phyloP scores from a whole-genome alignment of 805 yeast species.

The Pichia nanzhaoensis region DNA sequence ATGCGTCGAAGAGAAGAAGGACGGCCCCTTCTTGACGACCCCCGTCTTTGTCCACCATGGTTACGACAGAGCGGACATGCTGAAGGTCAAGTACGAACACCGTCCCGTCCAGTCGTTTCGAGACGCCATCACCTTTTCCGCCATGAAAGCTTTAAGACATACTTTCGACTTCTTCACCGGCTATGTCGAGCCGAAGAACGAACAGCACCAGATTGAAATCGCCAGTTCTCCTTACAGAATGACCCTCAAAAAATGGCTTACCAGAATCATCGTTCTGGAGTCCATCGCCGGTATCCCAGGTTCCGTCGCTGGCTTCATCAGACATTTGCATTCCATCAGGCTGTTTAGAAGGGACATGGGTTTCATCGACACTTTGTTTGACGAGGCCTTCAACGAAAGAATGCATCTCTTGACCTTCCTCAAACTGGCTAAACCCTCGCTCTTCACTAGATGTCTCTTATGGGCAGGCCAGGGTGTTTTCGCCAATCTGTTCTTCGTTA shows the following conservation, averaged over 20 bases:
- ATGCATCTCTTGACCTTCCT: constrained; percentile 70
- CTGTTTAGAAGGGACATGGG: constrained; percentile 60
- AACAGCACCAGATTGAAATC: constrained; percentile 23
- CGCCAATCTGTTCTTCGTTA: constrained; percentile 55
- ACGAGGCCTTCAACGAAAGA: constrained; percentile 73
- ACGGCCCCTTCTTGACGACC: constrained; percentile 21
- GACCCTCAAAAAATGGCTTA: constrained; percentile 61
- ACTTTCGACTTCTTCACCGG: constrained; percentile 61
- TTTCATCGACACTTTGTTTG: constrained; percentile 66
- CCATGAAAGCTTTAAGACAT: constrained; percentile 40
- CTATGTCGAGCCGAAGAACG: constrained; percentile 48
- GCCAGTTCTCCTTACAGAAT: constrained; percentile 36
- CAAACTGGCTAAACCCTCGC: constrained; percentile 55
- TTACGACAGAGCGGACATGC: constrained; percentile 33
- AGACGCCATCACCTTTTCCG: constrained; percentile 46
- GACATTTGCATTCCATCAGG: constrained; percentile 61
- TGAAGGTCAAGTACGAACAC: constrained; percentile 42
- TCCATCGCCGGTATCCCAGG: constrained; percentile 80
- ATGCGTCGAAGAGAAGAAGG: constrained; percentile 10
- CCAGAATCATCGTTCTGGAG: constrained; percentile 57
- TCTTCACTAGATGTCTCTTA: constrained; percentile 47
- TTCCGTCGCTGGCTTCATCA: constrained; percentile 63
- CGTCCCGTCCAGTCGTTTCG: constrained; percentile 39
- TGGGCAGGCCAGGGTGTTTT: constrained; percentile 66
- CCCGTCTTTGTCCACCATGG: constrained; percentile 40